Percentiles rank a stretch among this genome's conserved stretches.
Conservation (phyloP, 1,284 basidiomycete genomes). For the Ceratobasidium sp. region DNA sequence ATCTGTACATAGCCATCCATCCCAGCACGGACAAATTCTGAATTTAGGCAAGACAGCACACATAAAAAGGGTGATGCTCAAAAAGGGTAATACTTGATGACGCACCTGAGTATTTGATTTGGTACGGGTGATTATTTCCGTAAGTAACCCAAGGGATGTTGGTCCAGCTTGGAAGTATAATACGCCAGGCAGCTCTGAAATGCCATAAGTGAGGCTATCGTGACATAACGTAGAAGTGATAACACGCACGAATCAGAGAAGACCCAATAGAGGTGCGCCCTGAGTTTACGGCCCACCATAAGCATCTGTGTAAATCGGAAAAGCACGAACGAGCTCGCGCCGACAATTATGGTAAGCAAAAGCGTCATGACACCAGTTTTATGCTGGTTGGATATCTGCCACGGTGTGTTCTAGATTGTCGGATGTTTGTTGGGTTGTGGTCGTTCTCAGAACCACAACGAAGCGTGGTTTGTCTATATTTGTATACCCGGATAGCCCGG, state of each 20-base stretch:
- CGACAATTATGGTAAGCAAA: slow-evolving; percentile 56
- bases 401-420: too few species aligned
- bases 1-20: slow-evolving; percentile 33
- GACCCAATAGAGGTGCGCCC: slow-evolving; percentile 16
- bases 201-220: background rate
- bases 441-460: too few species aligned
- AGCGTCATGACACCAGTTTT: slow-evolving; percentile 49
- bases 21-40: slow-evolving; percentile 30
- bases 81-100: too few species aligned
- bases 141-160: slow-evolving; percentile 12
- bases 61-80: slow-evolving; percentile 32
- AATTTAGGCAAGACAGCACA: background rate
- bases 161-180: slow-evolving; percentile 2
- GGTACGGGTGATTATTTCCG: slow-evolving; percentile 22
- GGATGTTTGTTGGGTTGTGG: too few species aligned
- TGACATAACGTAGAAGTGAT: too few species aligned
- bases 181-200: slow-evolving; percentile 5
- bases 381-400: too few species aligned
- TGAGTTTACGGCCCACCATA: background rate
- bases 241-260: slow-evolving; percentile 12
- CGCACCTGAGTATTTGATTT: slow-evolving; percentile 20
- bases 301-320: slow-evolving; percentile 15
- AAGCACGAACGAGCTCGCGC: slow-evolving; percentile 36
- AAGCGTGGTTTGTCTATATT: too few species aligned
- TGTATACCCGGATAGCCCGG: too few species aligned